Percentiles rank a stretch among this genome's conserved stretches.
Evolutionary conservation across 2,329 filamentous ascomycete species (phyloP).

Genomic region (Pseudogymnoascus destructans): DNA sequence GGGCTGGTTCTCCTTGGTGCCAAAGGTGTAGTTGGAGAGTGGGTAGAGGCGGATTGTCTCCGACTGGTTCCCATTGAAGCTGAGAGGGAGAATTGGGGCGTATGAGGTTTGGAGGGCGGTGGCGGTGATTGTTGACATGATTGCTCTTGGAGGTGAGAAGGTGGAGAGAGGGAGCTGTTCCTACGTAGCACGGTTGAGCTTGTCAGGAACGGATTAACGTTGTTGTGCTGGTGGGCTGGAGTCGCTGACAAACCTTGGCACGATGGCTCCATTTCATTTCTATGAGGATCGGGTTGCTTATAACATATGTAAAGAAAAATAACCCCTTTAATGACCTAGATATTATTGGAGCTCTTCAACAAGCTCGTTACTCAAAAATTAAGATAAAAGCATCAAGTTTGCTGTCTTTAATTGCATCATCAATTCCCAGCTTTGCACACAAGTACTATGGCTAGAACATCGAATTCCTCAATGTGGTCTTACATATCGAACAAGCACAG

Average conservation of each 20-base stretch:
- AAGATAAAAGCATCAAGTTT: not conserved
- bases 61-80: constrained; percentile 84
- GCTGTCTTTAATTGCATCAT: not conserved
- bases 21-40: constrained; percentile 96
- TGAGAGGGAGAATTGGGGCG: constrained; percentile 63
- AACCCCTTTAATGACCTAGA: not conserved
- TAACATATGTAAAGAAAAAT: not conserved
- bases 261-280: not conserved
- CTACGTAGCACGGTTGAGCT: constrained; percentile 1
- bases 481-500: not conserved
- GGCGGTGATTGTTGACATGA: constrained; percentile 76
- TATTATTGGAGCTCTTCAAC: not conserved
- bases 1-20: constrained; percentile 94
- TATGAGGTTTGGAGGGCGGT: constrained; percentile 64
- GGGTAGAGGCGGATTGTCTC: constrained; percentile 83
- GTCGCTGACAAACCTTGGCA: not conserved
- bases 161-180: constrained; percentile 1
- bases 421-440: not conserved
- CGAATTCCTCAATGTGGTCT: not conserved
- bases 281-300: not conserved
- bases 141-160: constrained; percentile 15
- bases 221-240: not conserved
- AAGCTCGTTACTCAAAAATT: not conserved
- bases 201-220: constrained; percentile 7
- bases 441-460: not conserved